Base-by-base conservation (phyloP, 208 protist species). In the Angomonas desouzai region DNA sequence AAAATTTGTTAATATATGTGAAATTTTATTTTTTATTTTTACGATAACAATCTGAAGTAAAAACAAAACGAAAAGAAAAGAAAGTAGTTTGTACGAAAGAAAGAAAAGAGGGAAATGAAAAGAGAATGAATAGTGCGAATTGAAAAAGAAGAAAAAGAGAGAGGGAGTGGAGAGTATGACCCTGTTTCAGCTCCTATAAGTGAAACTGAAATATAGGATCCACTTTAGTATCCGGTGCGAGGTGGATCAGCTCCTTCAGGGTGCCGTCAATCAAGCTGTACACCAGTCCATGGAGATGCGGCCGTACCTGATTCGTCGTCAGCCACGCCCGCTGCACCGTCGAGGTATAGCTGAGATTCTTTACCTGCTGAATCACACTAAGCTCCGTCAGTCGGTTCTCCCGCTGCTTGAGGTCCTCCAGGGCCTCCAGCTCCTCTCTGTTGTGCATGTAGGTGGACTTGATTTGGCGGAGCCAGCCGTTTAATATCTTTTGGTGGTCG, bases 301-400 rank as follows among this genome's bases (percentile, higher is more conserved):
- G 53, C 23, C 38, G 32, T 18, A 32, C 51, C 18, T 55, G 6
- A 9, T 38, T 67, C 49, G 7, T 55, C 45, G 30, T 60, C 49
- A 43, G 70, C 77, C 77, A 83, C n/a, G 56, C 45, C 36, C 60
- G 66, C 60, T 74, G 69, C 4, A 83, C 57, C 23, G 76, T 70
- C 38, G 74, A 64, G 1, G 77, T 79, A 22, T 83, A 63, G 0
- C 64, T 53, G 27, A 83, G 51, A 62, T 83, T 36, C 3, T 51
- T 34, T 6, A 78, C 64, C 63, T 83, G 77, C 55, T 66, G 55
- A 43, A 79, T 76, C 11, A 79, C 77, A 64, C 76, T 84, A 1
- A 84, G 55, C 61, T 84, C 78, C 13, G 65, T 64, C 9, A 79
- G 58, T 2, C 53, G n/a, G 25, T 69, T 47, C 47, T 67, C 43